These are phyloP conservation scores for Yamagishiella unicocca DNA, from an alignment of 139 green algal species.

Conservation along the genomic window DNA sequence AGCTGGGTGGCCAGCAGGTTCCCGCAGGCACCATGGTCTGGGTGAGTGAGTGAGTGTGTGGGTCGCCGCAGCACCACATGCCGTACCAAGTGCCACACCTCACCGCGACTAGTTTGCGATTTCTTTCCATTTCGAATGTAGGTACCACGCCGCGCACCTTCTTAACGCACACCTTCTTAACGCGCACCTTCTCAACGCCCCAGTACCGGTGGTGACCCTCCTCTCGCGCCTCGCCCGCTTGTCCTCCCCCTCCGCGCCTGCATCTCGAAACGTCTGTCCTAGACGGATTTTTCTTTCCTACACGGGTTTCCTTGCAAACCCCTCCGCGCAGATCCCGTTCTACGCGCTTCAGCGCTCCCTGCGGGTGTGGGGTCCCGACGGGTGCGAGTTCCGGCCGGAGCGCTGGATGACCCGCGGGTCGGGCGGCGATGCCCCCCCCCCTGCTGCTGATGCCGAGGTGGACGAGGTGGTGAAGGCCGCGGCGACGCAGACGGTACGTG, in stretches of 20 bases:
- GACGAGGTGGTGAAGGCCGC: slow-evolving; percentile 14
- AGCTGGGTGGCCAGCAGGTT: not conserved
- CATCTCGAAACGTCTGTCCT: too few relatives aligned
- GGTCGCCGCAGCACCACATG: too few relatives aligned
- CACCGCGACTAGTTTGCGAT: too few relatives aligned
- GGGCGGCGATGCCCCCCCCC: not conserved
- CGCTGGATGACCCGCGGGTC: slow-evolving; percentile 22
- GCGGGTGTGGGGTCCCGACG: slow-evolving; percentile 39
- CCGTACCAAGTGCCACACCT: too few relatives aligned
- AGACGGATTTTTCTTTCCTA: too few relatives aligned
- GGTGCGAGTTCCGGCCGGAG: slow-evolving; percentile 47
- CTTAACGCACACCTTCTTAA: too few relatives aligned
- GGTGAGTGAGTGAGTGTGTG: slow-evolving; percentile 21
- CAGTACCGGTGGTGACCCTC: not conserved
- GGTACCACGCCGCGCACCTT: too few relatives aligned
- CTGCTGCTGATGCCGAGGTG: not conserved
- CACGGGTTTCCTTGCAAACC: too few relatives aligned
- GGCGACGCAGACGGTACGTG: not conserved
- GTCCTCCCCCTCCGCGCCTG: too few relatives aligned
- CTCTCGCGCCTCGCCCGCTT: not conserved
- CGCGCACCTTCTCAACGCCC: not conserved
- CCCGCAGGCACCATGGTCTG: slow-evolving; percentile 14
- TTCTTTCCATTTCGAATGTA: too few relatives aligned
- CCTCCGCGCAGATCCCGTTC: slow-evolving; percentile 1
- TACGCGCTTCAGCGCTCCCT: slow-evolving; percentile 45